These are phyloP conservation scores for Pseudogymnoascus sp. DNA, from an alignment of 2,329 filamentous ascomycete genomes.

Conservation along the genomic window DNA sequence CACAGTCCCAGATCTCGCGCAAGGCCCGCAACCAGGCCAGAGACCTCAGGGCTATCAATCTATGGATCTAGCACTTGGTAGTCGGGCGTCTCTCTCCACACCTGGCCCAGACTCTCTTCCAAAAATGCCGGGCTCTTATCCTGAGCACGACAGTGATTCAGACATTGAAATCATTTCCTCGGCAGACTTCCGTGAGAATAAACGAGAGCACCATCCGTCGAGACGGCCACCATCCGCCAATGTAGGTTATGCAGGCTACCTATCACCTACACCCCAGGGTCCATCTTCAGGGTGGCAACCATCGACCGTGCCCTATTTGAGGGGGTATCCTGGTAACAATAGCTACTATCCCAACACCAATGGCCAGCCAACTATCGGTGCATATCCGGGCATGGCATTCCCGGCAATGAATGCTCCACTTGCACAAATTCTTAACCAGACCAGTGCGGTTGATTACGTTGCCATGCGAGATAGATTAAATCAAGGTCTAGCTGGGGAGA, in stretches of 20 bases:
- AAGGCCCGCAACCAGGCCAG: neutral
- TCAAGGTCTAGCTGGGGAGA: neutral
- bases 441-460: neutral
- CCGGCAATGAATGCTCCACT: conserved; percentile 5
- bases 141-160: conserved; percentile 17
- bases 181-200: conserved; percentile 22
- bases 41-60: neutral
- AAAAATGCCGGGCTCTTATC: conserved; percentile 5
- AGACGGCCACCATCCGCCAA: neutral
- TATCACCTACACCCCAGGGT: neutral
- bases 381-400: neutral
- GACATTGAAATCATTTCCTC: conserved; percentile 25
- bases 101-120: neutral
- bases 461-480: conserved; percentile 1
- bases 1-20: neutral
- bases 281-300: neutral
- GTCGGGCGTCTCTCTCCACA: neutral
- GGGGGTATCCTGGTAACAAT: neutral
- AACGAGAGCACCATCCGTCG: conserved; percentile 10
- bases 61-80: neutral
- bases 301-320: neutral
- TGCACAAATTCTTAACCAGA: conserved; percentile 5
- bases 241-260: neutral
- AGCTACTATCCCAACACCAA: neutral
- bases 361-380: neutral